These are phyloP conservation scores for Curvularia spicifera DNA, from an alignment of 2,329 filamentous ascomycete genomes.

Conservation along the genomic window DNA sequence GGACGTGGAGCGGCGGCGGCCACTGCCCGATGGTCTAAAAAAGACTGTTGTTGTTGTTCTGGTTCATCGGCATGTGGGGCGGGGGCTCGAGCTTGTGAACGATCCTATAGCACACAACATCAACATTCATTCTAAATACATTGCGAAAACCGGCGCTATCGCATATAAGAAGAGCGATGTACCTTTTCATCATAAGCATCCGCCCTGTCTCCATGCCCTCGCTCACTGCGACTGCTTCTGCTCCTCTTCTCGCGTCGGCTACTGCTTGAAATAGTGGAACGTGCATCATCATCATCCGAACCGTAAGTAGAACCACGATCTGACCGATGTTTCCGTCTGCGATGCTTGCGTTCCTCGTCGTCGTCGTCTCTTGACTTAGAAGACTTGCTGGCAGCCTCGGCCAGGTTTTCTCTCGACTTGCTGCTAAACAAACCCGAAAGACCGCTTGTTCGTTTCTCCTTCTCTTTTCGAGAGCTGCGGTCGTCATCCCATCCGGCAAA, in stretches of 20 bases:
- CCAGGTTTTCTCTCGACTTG: slow-evolving; percentile 51
- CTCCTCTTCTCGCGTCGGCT: slow-evolving; percentile 52
- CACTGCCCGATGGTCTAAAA: slow-evolving; percentile 70
- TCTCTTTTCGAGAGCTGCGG: slow-evolving; percentile 40
- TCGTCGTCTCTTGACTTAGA: slow-evolving; percentile 46
- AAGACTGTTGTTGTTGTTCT: slow-evolving; percentile 58
- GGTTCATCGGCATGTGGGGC: slow-evolving; percentile 38
- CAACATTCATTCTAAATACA: slow-evolving; percentile 44
- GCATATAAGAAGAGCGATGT: slow-evolving; percentile 43
- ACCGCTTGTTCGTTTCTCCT: slow-evolving; percentile 55
- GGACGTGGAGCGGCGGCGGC: slow-evolving; percentile 52
- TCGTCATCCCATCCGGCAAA: slow-evolving; percentile 51
- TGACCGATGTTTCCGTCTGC: slow-evolving; percentile 53
- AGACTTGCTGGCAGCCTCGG: slow-evolving; percentile 43
- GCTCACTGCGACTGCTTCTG: slow-evolving; percentile 48
- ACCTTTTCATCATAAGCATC: slow-evolving; percentile 47
- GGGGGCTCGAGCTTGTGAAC: slow-evolving; percentile 34
- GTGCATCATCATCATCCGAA: slow-evolving; percentile 48
- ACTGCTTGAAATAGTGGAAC: slow-evolving; percentile 45
- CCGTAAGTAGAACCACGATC: slow-evolving; percentile 49
- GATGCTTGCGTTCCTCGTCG: slow-evolving; percentile 52
- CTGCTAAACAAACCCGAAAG: slow-evolving; percentile 56
- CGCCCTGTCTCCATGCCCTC: slow-evolving; percentile 45
- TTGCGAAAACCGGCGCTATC: slow-evolving; percentile 32
- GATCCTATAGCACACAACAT: slow-evolving; percentile 42